These are phyloP conservation scores for Ocimum tenuiflorum DNA, from an alignment of 257 asterid species.

Conservation along the genomic window DNA sequence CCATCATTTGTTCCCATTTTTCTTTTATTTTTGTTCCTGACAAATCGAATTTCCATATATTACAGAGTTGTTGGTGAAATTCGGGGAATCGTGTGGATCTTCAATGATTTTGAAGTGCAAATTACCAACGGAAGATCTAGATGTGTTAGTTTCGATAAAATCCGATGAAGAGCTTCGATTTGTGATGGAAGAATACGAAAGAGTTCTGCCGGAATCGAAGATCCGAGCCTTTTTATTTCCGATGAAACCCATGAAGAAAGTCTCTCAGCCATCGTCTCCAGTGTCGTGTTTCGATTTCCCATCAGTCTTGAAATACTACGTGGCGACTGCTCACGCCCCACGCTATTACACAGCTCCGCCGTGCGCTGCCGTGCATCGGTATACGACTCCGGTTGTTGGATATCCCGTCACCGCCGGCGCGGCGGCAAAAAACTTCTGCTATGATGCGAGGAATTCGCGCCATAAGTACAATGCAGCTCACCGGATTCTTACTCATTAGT, in stretches of 20 bases:
- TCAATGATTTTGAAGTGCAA: conserved; percentile 64
- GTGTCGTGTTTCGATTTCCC: conserved; percentile 56
- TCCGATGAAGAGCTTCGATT: conserved; percentile 61
- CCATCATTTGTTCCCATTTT: not conserved
- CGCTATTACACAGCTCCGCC: conserved; percentile 18
- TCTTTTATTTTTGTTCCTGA: not conserved
- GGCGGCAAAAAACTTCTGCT: conserved; percentile 16
- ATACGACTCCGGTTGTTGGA: conserved; percentile 17
- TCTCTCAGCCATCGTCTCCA: conserved; percentile 61
- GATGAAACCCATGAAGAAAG: conserved; percentile 35
- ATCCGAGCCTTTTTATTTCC: conserved; percentile 67
- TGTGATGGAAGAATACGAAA: conserved; percentile 63
- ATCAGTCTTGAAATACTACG: conserved; percentile 14
- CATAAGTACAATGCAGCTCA: conserved; percentile 18
- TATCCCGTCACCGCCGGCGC: conserved; percentile 22
- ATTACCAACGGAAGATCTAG: conserved; percentile 71
- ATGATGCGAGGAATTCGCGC: conserved; percentile 21
- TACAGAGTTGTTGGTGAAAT: conserved; percentile 67
- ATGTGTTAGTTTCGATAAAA: conserved; percentile 56
- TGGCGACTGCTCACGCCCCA: conserved; percentile 11
- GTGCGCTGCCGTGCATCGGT: conserved; percentile 6
- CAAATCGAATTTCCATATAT: not conserved
- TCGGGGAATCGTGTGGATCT: conserved; percentile 60
- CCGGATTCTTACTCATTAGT: conserved; percentile 25
- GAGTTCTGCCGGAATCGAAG: conserved; percentile 45